Base-by-base conservation (phyloP, 2,329 filamentous ascomycete species). In the Scortechinia acanthostroma region DNA sequence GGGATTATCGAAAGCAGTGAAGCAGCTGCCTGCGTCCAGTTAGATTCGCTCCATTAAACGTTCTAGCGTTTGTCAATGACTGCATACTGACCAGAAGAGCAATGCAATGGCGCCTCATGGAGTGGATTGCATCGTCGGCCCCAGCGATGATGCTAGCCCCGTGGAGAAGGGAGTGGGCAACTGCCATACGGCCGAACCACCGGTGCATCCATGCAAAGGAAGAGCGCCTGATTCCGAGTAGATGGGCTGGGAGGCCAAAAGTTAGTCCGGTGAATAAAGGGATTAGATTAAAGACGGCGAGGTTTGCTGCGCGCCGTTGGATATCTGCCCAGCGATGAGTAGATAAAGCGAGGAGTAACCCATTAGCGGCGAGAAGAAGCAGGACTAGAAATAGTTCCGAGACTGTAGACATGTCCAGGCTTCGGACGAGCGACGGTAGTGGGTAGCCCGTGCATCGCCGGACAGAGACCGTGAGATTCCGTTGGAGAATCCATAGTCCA, bases 241-340 rank as follows among this genome's bases (percentile, higher is more conserved):
- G n/a, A 79, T 77, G 3, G 53, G 56, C 67, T 14, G 58, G 55
- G 44, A 69, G 61, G 3, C 62, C 57, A 15, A 55, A 13, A 51
- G 42, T 30, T 48, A 45, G 2, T 48, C 45, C 5, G 50, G 48
- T 14, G 13, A 33, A 4, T 25, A 40, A 22, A 51, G 45, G n/a
- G 19, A 16, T 42, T 16, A 42, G 6, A 13, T 42, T 6, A 42
- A 17, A 42, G 19, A 10, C 13, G 10, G 10, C 13, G 16, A 10
- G 37, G 19, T 6, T 10, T 16, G n/a, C n/a, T n/a, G n/a, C n/a
- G n/a, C n/a, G n/a, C n/a, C n/a, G n/a, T 16, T 21, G 19, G n/a
- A 10, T 21, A 42, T 17, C n/a, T 30, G n/a, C 25, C 25, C 25
- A n/a, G 25, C 25, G 25, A 30, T 10, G 10, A 30, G 20, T 48